Evolutionary conservation across 1,139 yeast species (phyloP), one percentile per base, ranked within the genome.

Genomic region (Nakaseomyces kungkrabaensis): DNA sequence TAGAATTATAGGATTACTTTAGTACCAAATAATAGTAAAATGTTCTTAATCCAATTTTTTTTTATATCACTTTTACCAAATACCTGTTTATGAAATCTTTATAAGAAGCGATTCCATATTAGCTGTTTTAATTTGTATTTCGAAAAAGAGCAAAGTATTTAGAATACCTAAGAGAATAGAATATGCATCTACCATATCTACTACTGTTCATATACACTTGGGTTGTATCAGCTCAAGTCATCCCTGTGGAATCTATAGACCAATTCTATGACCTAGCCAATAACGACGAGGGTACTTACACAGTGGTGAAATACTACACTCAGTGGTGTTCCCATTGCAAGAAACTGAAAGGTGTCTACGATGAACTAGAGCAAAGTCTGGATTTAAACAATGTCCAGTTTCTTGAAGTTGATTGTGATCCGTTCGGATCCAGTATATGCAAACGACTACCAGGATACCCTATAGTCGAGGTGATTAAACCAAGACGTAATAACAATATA

Each of bases 281-380:
- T 48, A 58, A 53, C 26, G 51, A 54, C 9, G 49, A 53, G 9
- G 50, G 53, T 25, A 49, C 61, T 4, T 64, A 59, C 48, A 62
- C 66, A 1, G 58, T 66, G 42, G 63, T 77, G 50, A 73, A 77
- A 62, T 77, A 78, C 66, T 76, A 79, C 76, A 59, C 81, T 69
- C 64, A 56, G 6, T 78, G 82, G 84, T 79, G 84, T 69, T 86
- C 87, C 24, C 87, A 85, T 71, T 85, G 94, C 70, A 79, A 82
- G 69, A 75, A 70, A 57, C 72, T 85, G 63, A 79, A 79, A 37
- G 88, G 92, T 47, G 76, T 71, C 44, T 78, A 56, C 48, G 56
- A 58, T n/a, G 55, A 58, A 17, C 46, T 66, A 45, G 54, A 59
- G 45, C 51, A 51, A 1, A 44, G 44, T 2, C 54, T 49, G 42